These are phyloP conservation scores for Oehlia diaphana DNA, from an alignment of 192 early-diverging fungal genomes.

Conservation along the genomic window DNA sequence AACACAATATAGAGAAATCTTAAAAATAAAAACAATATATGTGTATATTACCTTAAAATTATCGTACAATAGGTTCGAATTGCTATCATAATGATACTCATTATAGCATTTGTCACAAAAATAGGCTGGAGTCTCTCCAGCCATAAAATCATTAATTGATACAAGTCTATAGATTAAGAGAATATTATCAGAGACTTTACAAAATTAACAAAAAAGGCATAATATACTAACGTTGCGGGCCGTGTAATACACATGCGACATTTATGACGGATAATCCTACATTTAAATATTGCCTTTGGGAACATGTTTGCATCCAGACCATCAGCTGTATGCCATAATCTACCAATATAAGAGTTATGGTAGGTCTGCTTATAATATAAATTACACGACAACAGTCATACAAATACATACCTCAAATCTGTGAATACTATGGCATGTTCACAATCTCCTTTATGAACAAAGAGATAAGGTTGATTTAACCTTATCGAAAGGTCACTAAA, in stretches of 20 bases:
- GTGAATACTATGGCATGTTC: constrained; percentile 73
- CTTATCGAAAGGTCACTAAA: constrained; percentile 67
- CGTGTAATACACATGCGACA: constrained; percentile 61
- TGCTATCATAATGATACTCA: constrained; percentile 64
- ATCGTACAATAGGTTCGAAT: constrained; percentile 56
- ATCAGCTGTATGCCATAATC: constrained; percentile 33
- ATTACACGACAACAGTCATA: not conserved
- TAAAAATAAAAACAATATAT: not conserved
- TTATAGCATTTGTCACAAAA: constrained; percentile 74
- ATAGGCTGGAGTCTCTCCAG: constrained; percentile 66
- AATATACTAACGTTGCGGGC: constrained; percentile 42
- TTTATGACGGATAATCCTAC: constrained; percentile 52
- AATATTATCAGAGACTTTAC: not conserved
- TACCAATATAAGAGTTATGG: too few species aligned
- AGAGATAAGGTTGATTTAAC: constrained; percentile 66
- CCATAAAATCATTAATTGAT: constrained; percentile 68
- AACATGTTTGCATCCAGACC: constrained; percentile 49
- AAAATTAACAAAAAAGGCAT: not conserved
- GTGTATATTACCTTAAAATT: constrained; percentile 36
- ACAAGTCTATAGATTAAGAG: constrained; percentile 39
- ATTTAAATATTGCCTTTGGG: constrained; percentile 56
- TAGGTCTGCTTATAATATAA: not conserved
- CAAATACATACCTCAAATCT: constrained; percentile 52
- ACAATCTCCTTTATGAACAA: constrained; percentile 79
- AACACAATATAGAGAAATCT: not conserved